Base-by-base conservation (phyloP, 2,329 filamentous ascomycete genomes). In the Fusarium dlaminii region DNA sequence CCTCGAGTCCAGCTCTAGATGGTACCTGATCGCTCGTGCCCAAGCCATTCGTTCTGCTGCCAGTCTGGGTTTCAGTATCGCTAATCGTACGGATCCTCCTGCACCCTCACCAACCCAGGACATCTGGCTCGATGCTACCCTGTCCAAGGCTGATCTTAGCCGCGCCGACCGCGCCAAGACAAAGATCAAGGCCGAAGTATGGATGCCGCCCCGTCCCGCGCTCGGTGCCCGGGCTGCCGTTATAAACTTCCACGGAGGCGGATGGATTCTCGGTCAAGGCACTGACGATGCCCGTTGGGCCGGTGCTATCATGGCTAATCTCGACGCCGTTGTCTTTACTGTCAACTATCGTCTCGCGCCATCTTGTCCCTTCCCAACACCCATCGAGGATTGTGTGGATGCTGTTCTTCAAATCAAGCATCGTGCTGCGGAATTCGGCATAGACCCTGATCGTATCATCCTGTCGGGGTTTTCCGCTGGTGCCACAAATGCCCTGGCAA, bases 311-410 rank as follows among this genome's bases (percentile, higher is more conserved):
- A 81, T 88, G 43, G 81, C 87, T 32, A 82, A 85, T 9, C 82
- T 88, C 18, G 86, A 89, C 59, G 89, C 88, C 34, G 83, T 92
- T 29, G 86, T 92, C 62, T 87, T 93, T 69, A 89, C 87, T 4
- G 89, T 92, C 73, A 90, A 92, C 75, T 93, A 93, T 78, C 87
- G 91, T n/a, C 86, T 92, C 5, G 90, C 91, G 1, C 91, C 91
- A 1, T 88, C 89, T 75, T 84, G 88, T 72, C 90, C 90, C 0
- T 92, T 91, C 77, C 91, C 91, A 2, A 88, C 87, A 1, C 87
- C 90, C 0, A 86, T 93, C 1, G 90, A 93, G 73, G 91, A 93
- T 78, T 89, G 89, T 48, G 88, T 89, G 34, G 90, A 92, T 69
- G 89, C 90, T 2, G 80, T 93, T 14, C 78, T 91, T n/a, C 91